These are phyloP conservation scores for Hypomontagnella submonticulosa DNA, from an alignment of 495 filamentous ascomycete species.

Conservation along the genomic window DNA sequence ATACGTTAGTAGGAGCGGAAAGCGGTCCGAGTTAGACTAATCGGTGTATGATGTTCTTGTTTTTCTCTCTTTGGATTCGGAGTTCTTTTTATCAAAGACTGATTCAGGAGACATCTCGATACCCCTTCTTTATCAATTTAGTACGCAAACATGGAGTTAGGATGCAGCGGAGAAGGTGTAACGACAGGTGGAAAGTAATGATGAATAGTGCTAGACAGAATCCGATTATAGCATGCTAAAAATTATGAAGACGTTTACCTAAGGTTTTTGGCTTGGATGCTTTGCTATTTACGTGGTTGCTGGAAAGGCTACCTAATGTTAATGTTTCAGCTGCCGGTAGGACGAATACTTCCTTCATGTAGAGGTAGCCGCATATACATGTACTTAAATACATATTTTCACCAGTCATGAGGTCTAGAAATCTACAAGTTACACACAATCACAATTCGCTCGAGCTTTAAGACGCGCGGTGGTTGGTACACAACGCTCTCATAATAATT, in stretches of 20 bases:
- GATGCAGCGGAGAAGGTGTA: constrained; percentile 1
- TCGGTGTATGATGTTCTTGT: constrained; percentile 1
- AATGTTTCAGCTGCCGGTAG: too few relatives aligned
- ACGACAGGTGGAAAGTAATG: constrained; percentile 22
- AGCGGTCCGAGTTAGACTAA: neutral
- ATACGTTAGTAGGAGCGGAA: neutral
- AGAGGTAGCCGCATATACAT: too few relatives aligned
- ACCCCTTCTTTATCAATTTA: constrained; percentile 29
- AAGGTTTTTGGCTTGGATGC: neutral
- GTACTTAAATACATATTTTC: too few relatives aligned
- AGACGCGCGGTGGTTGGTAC: constrained; percentile 1
- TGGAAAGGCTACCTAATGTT: too few relatives aligned
- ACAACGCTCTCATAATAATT: constrained; percentile 21
- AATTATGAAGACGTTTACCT: constrained; percentile 9
- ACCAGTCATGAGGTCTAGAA: too few relatives aligned
- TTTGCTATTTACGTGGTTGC: too few relatives aligned
- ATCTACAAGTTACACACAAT: too few relatives aligned
- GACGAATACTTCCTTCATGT: too few relatives aligned
- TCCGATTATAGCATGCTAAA: constrained; percentile 15
- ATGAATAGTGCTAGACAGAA: constrained; percentile 5
- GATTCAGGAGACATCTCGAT: constrained; percentile 37
- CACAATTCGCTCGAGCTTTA: neutral
- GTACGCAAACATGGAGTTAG: constrained; percentile 27
- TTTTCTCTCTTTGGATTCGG: constrained; percentile 15
- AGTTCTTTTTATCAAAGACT: constrained; percentile 29